phyloP scores from a whole-genome alignment of 2,329 filamentous ascomycete species.

The Ophiostoma perfectum region DNA sequence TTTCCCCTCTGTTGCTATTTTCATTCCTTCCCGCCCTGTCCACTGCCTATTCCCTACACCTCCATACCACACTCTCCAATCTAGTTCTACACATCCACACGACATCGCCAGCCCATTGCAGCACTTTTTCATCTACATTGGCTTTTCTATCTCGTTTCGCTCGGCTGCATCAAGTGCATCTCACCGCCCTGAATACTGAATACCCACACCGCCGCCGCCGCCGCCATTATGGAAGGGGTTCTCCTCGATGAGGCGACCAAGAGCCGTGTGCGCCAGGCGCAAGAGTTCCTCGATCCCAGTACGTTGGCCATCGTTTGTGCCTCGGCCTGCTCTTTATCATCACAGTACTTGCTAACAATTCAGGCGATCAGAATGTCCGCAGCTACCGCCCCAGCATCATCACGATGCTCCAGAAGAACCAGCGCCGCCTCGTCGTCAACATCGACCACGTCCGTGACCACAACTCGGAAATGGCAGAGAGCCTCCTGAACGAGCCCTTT shows the following conservation, averaged over 20 bases:
- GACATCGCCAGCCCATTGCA: neutral
- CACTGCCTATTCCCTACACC: neutral
- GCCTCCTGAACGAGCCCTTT: conserved; percentile 78
- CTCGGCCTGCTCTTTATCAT: conserved; percentile 21
- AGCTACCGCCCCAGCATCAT: conserved; percentile 91
- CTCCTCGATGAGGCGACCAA: conserved; percentile 79
- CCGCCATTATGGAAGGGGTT: conserved; percentile 58
- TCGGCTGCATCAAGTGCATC: neutral
- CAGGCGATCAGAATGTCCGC: conserved; percentile 50
- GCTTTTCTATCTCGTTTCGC: neutral
- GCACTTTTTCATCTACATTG: neutral
- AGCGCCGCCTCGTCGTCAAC: conserved; percentile 63
- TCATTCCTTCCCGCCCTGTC: conserved; percentile 7
- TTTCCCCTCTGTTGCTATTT: neutral
- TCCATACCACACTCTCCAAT: neutral
- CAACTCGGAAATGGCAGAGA: conserved; percentile 71
- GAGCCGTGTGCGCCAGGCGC: conserved; percentile 79
- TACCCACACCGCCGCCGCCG: conserved; percentile 7
- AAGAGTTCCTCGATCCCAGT: conserved; percentile 93
- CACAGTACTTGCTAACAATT: conserved; percentile 22
- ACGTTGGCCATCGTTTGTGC: neutral
- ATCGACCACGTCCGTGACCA: conserved; percentile 90
- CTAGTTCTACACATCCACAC: neutral
- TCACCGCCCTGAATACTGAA: neutral
- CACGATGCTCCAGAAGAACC: conserved; percentile 63